Base-by-base conservation (phyloP, 176 grass and related monocot species). In the Oryza punctata region DNA sequence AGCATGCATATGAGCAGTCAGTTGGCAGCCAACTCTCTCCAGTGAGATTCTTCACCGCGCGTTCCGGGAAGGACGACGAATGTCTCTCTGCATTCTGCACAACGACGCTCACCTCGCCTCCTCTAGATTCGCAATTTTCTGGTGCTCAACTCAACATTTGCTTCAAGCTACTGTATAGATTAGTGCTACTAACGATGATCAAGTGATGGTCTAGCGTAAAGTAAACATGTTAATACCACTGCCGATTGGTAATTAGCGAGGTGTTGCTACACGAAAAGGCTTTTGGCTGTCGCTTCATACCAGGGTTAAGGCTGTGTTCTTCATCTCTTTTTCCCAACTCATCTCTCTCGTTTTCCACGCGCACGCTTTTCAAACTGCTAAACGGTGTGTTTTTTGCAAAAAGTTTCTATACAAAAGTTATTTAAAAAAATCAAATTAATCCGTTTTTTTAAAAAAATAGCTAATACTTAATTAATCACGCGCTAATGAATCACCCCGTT, bases 81-180 rank as follows among this genome's bases (percentile, higher is more conserved):
- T 87, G 45, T 76, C 72, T 45, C 47, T 44, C 49, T 45, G 67
- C 66, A 33, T 5, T 10, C 19, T 10, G 57, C n/a, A 10, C 8
- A 69, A 26, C 21, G 12, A 63, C 21, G 9, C 26, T 32, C 46
- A 4, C 9, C 46, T 44, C 68, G 13, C 33, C 69, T 86, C 76
- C 76, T 79, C 67, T 78, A 71, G 75, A 85, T 72, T 61, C 83
- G 47, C 66, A 3, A 24, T 38, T 21, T 27, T 50, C 7, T 5
- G 32, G 14, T 52, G 6, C 12, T 21, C n/a, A 16, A 16, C 33
- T 84, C 81, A 40, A 67, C 84, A 67, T 16, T 65, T 25, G 79
- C 78, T 82, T 87, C 66, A 77, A 88, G 49, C 73, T 46, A 69
- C 72, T 63, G 79, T 61, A 87, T 77, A 82, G 43, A 86, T 4